Evolutionary conservation across 352 stramenopile genomes (phyloP), one percentile per base, ranked within the genome.

Genomic region (Globisporangium viniferum): DNA sequence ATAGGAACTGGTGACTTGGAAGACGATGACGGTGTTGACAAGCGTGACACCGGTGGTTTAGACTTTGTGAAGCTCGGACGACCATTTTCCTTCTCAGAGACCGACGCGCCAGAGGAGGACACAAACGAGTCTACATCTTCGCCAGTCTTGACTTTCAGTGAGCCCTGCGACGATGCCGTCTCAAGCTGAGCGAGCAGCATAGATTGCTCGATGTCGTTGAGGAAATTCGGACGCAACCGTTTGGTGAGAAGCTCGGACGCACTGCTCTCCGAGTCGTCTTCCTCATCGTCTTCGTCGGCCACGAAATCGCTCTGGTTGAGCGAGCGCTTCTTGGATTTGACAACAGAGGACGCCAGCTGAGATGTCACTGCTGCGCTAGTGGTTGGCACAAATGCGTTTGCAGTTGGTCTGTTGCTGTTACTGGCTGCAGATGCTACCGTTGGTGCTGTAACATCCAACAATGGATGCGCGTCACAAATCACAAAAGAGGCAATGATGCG

Each of bases 121-220:
- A 67, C n/a, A 18, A 72, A 67, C 53, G 66, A 67, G 44, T 62
- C 67, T 59, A 49, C 36, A 8, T 66, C 65, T 9, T 15, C 33
- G 44, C 18, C 56, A 46, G 31, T 61, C 62, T 77, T 64, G 2
- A 51, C 51, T 29, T 66, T 66, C 9, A 67, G 64, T 6, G 39
- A 49, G 4, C 57, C 67, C 6, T 82, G 73, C 5, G 73, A 74
- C 5, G 54, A 60, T 9, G 57, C 27, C 22, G 58, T 71, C 29
- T 87, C 74, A 53, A 91, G 59, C 60, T 90, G 82, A 7, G 80
- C 76, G 22, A 87, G 74, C 44, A 89, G 67, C 73, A 90, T 77
- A 0, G 79, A 79, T 66, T 90, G 79, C 72, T 90, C 82, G 35
- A 76, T 70, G 58, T 84, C 79, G 59, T 82, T 84, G 35, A 90